Conservation (phyloP, 306 rosid species). For the Lithocarpus polystachyus region DNA sequence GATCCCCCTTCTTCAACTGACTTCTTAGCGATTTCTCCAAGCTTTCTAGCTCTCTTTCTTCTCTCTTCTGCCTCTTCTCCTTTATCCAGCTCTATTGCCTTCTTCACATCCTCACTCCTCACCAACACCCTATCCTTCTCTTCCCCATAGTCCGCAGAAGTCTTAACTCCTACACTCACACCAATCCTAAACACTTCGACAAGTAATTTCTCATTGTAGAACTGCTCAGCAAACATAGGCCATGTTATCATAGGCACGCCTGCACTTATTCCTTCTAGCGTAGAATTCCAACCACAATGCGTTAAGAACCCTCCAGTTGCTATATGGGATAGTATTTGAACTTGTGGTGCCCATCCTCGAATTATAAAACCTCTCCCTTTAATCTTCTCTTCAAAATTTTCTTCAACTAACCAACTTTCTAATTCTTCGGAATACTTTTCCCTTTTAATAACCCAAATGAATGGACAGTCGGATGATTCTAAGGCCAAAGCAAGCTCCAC, state of each 20-base stretch:
- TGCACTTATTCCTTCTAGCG: slow-evolving; percentile 44
- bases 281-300: too few species aligned
- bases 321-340: too few species aligned
- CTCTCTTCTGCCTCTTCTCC: not conserved
- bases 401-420: too few species aligned
- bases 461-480: slow-evolving; percentile 26
- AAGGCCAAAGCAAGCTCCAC: slow-evolving; percentile 53
- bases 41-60: not conserved
- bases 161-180: slow-evolving; percentile 11
- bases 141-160: not conserved
- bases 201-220: slow-evolving; percentile 45
- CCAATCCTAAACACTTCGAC: slow-evolving; percentile 15
- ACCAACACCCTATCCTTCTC: slow-evolving; percentile 13
- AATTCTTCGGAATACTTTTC: too few species aligned
- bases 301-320: too few species aligned
- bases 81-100: not conserved
- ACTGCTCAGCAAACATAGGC: slow-evolving; percentile 63
- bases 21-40: not conserved
- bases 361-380: too few species aligned
- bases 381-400: too few species aligned
- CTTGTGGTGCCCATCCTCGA: too few species aligned
- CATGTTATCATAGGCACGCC: slow-evolving; percentile 61
- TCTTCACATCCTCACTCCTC: not conserved
- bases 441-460: too few species aligned
- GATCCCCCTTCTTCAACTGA: not conserved